These are phyloP conservation scores for Heterococcus sp. DNA, from an alignment of 108 stramenopile genomes.

Conservation along the genomic window DNA sequence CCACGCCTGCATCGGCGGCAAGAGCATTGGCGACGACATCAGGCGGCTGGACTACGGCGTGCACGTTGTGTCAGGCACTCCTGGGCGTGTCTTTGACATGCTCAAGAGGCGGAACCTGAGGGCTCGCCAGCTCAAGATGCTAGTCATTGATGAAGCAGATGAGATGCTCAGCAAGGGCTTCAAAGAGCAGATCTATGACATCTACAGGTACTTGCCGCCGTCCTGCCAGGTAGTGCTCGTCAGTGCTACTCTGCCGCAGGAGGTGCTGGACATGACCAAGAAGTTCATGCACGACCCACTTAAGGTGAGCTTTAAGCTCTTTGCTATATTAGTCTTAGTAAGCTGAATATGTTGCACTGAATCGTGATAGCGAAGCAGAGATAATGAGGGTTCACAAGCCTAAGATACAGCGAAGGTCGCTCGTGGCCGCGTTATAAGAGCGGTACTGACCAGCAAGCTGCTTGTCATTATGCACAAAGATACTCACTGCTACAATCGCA, in stretches of 20 bases:
- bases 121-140: slow-evolving; percentile 66
- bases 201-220: slow-evolving; percentile 90
- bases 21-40: slow-evolving; percentile 85
- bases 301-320: slow-evolving; percentile 8
- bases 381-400: no score
- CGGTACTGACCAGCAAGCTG: not conserved
- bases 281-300: slow-evolving; percentile 98
- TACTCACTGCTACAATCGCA: no score
- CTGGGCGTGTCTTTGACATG: slow-evolving; percentile 96
- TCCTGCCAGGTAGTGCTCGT: slow-evolving; percentile 88
- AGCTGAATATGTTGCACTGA: no score
- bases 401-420: no score
- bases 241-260: slow-evolving; percentile 87
- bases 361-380: no score
- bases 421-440: no score
- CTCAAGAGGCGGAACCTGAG: slow-evolving; percentile 81
- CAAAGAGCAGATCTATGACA: slow-evolving; percentile 99
- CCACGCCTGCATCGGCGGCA: slow-evolving; percentile 96
- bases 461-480: not conserved
- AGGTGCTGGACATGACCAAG: slow-evolving; percentile 92
- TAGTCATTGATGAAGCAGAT: slow-evolving; percentile 98
- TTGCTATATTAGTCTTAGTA: not conserved
- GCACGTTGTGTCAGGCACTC: slow-evolving; percentile 88
- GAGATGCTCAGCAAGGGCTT: slow-evolving; percentile 95
- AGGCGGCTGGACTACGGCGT: slow-evolving; percentile 75